These are phyloP conservation scores for Umbelopsis sp. DNA, from an alignment of 371 early-diverging fungal species.

Conservation along the genomic window DNA sequence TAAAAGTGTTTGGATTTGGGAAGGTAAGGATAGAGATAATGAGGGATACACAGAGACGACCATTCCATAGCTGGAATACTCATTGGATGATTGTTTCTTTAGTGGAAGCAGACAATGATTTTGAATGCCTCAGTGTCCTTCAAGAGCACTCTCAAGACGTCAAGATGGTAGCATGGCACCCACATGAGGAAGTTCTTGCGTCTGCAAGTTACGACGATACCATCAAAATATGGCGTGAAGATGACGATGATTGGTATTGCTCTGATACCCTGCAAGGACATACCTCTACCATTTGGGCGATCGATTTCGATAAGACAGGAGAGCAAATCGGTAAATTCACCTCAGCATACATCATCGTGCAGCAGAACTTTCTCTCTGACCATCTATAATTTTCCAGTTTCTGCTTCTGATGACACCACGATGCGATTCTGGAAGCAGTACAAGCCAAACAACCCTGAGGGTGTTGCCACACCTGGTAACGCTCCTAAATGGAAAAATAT, in stretches of 20 bases:
- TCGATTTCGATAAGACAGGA: conserved; percentile 87
- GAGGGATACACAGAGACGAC: background rate
- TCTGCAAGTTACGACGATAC: conserved; percentile 96
- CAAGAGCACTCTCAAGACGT: conserved; percentile 98
- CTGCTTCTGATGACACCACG: conserved; percentile 89
- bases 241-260: conserved; percentile 95
- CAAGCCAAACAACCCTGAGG: conserved; percentile 48
- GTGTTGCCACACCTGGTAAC: conserved; percentile 47
- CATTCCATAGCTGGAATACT: background rate
- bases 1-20: conserved; percentile 98
- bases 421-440: conserved; percentile 81
- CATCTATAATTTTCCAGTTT: conserved; percentile 47
- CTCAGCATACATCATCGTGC: background rate
- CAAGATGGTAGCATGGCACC: conserved; percentile 94
- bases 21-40: conserved; percentile 51
- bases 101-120: conserved; percentile 81
- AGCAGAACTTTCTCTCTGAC: too few species aligned
- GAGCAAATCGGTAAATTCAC: conserved; percentile 55
- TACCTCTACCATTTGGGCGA: conserved; percentile 90
- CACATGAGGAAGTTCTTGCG: conserved; percentile 82
- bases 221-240: conserved; percentile 90
- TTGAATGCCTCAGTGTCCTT: conserved; percentile 92
- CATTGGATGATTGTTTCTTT: background rate
- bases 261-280: conserved; percentile 85
- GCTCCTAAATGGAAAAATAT: conserved; percentile 74